Percentiles rank a stretch among this genome's conserved stretches.
These are phyloP conservation scores for Apostasia shenzhenica DNA, from an alignment of 106 monocot genomes.

Conservation along the genomic window DNA sequence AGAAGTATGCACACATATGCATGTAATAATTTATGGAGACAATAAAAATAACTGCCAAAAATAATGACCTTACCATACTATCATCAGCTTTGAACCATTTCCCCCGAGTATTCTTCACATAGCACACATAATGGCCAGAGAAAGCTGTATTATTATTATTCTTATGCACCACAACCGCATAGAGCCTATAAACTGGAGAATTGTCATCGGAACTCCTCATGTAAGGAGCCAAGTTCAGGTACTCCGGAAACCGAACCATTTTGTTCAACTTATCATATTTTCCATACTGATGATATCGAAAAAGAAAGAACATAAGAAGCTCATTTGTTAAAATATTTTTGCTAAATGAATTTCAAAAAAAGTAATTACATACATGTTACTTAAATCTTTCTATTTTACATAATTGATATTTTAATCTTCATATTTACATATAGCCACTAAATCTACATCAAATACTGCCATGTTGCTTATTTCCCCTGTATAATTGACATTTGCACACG, in stretches of 20 bases:
- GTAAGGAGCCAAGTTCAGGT: constrained; percentile 57
- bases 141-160: constrained; percentile 82
- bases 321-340: background rate
- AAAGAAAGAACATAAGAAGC: background rate
- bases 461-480: too few species aligned
- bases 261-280: constrained; percentile 92
- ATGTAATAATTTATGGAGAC: too few species aligned
- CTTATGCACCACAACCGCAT: constrained; percentile 87
- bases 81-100: constrained; percentile 91
- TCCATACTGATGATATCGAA: constrained; percentile 50
- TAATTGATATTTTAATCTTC: too few species aligned
- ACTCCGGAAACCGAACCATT: constrained; percentile 61
- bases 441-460: too few species aligned
- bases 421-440: too few species aligned
- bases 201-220: constrained; percentile 61
- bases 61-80: constrained; percentile 43
- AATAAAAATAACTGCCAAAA: background rate
- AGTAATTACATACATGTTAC: too few species aligned
- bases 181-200: constrained; percentile 66
- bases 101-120: constrained; percentile 53
- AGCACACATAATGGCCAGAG: constrained; percentile 91
- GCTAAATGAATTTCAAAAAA: background rate
- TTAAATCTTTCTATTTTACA: too few species aligned
- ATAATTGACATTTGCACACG: too few species aligned
- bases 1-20: too few species aligned